Evolutionary conservation across 2,329 filamentous ascomycete genomes (phyloP).

Genomic region (Xylariomycetidae sp.): DNA sequence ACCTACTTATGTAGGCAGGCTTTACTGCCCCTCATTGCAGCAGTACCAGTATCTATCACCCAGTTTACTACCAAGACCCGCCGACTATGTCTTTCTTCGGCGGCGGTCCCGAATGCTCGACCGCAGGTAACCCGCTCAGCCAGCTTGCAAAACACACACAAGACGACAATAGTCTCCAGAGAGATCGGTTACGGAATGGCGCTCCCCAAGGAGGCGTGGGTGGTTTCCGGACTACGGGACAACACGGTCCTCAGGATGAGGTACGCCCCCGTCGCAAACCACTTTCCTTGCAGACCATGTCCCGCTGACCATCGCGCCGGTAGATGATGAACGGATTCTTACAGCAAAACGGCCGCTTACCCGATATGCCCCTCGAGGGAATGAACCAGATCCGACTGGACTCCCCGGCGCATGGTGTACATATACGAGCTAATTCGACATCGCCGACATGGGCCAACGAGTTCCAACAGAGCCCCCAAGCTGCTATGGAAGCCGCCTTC

Average conservation of each 20-base stretch:
- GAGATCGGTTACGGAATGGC: conserved; percentile 78
- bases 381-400: conserved; percentile 40
- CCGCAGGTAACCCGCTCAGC: conserved; percentile 89
- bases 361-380: conserved; percentile 48
- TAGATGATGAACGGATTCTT: conserved; percentile 94
- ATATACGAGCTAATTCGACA: conserved; percentile 48
- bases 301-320: conserved; percentile 1
- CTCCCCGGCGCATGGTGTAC: conserved; percentile 42
- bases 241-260: conserved; percentile 70
- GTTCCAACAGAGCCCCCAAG: conserved; percentile 47
- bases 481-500: conserved; percentile 68
- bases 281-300: neutral
- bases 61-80: too few species aligned
- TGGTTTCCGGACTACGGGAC: conserved; percentile 69
- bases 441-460: conserved; percentile 52
- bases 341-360: conserved; percentile 64
- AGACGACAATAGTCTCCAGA: conserved; percentile 91
- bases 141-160: conserved; percentile 97
- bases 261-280: conserved; percentile 31
- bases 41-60: too few species aligned
- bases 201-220: conserved; percentile 67
- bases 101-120: conserved; percentile 86
- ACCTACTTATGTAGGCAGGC: too few species aligned
- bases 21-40: too few species aligned
- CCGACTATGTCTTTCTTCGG: conserved; percentile 85